A percentile compares a stretch with the other conserved stretches of the same genome.
Conservation (phyloP, 108 stramenopile species). For the Nitzschia sp. region DNA sequence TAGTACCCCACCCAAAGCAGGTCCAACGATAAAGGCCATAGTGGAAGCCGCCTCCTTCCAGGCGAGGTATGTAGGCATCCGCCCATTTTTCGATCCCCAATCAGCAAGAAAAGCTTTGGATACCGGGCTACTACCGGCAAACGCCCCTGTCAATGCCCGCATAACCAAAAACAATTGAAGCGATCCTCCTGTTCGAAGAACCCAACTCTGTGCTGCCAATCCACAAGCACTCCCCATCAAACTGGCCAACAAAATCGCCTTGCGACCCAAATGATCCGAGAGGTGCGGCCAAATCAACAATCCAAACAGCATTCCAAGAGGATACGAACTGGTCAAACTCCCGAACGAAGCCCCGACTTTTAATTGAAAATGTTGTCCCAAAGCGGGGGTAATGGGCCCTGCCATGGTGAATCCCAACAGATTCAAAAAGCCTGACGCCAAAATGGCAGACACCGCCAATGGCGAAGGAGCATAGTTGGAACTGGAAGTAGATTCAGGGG, state of each 20-base stretch:
- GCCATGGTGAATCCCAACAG: conserved; percentile 83
- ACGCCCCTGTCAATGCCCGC: conserved; percentile 65
- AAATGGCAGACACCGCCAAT: conserved; percentile 49
- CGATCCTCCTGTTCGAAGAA: conserved; percentile 38
- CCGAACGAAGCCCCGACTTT: conserved; percentile 71
- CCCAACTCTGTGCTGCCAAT: conserved; percentile 55
- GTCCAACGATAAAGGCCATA: conserved; percentile 73
- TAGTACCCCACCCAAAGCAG: conserved; percentile 63
- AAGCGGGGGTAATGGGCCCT: conserved; percentile 65
- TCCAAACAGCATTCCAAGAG: conserved; percentile 76
- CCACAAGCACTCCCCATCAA: conserved; percentile 62
- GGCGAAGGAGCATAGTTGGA: too few relatives aligned
- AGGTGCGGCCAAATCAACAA: conserved; percentile 70
- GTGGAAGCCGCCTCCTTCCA: conserved; percentile 75
- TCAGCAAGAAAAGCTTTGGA: conserved; percentile 80
- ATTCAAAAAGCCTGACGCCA: conserved; percentile 64
- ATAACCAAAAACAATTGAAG: conserved; percentile 54
- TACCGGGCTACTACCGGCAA: conserved; percentile 72
- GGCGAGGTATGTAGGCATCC: conserved; percentile 54
- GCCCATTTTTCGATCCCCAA: conserved; percentile 48
- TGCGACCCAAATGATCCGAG: conserved; percentile 64
- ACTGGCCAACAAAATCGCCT: conserved; percentile 50
- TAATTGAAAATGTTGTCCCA: conserved; percentile 68
- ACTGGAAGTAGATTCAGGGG: too few relatives aligned
- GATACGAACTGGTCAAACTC: conserved; percentile 72